Conservation (phyloP, 495 filamentous ascomycete species). For the Chaetomium cochliodes region DNA sequence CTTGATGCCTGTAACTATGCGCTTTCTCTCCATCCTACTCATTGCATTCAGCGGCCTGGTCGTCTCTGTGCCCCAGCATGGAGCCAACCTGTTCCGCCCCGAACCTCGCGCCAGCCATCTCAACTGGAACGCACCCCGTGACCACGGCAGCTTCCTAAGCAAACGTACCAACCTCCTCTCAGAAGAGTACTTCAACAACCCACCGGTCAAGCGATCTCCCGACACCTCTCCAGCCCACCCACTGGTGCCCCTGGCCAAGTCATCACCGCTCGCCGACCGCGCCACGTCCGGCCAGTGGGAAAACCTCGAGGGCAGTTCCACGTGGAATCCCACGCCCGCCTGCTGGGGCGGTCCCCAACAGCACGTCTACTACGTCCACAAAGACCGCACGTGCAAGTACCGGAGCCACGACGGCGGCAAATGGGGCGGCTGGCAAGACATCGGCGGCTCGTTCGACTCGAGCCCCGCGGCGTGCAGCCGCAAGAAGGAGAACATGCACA, state of each 20-base stretch:
- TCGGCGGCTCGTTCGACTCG: conserved; percentile 26
- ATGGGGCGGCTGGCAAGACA: conserved; percentile 25
- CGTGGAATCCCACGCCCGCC: conserved; percentile 20
- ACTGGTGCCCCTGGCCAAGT: neutral
- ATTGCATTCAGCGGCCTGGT: neutral
- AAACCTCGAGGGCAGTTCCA: conserved; percentile 20
- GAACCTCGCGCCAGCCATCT: neutral
- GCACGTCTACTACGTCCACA: conserved; percentile 25
- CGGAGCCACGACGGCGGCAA: conserved; percentile 11
- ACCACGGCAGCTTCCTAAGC: conserved; percentile 20
- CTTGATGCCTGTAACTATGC: neutral
- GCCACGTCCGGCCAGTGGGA: conserved; percentile 28
- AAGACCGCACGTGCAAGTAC: conserved; percentile 25
- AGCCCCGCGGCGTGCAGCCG: conserved; percentile 24
- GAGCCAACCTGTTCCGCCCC: neutral
- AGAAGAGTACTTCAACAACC: conserved; percentile 20
- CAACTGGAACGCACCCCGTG: conserved; percentile 30
- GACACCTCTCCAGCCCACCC: neutral
- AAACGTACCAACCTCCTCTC: conserved; percentile 20
- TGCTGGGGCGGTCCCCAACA: conserved; percentile 24
- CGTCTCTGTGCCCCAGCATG: neutral
- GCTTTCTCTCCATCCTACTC: neutral
- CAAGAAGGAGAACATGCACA: conserved; percentile 24
- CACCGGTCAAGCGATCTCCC: conserved; percentile 3
- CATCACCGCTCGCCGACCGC: neutral